phyloP scores from a whole-genome alignment of 192 early-diverging fungal species.

The Backusella psychrophila region DNA sequence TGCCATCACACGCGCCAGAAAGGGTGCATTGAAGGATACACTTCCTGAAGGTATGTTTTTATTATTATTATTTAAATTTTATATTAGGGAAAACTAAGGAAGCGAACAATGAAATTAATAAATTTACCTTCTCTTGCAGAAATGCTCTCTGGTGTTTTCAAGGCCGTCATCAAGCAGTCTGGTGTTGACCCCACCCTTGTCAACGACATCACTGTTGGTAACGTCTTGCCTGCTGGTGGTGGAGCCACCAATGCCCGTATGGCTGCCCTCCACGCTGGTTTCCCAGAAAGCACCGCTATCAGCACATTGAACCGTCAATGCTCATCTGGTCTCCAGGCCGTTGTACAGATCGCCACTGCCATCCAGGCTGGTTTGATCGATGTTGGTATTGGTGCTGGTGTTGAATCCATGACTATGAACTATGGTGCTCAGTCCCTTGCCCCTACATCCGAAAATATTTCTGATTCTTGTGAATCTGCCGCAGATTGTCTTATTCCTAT shows the following conservation, averaged over 20 bases:
- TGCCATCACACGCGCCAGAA: slow-evolving; percentile 86
- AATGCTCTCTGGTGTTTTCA: slow-evolving; percentile 72
- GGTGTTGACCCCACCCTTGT: slow-evolving; percentile 57
- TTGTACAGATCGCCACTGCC: slow-evolving; percentile 69
- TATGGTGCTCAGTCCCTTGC: slow-evolving; percentile 77
- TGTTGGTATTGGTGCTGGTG: slow-evolving; percentile 72
- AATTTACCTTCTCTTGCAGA: slow-evolving; percentile 14
- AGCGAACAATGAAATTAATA: not conserved
- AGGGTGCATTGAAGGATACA: slow-evolving; percentile 92
- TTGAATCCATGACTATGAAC: slow-evolving; percentile 83
- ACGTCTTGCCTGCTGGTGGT: slow-evolving; percentile 74
- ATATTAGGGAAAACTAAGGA: not conserved
- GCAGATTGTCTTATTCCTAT: slow-evolving; percentile 86
- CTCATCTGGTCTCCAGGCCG: slow-evolving; percentile 81
- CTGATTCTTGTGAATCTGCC: slow-evolving; percentile 61
- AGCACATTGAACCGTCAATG: slow-evolving; percentile 87
- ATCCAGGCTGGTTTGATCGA: slow-evolving; percentile 72
- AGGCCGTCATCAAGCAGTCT: slow-evolving; percentile 55
- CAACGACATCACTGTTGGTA: slow-evolving; percentile 77
- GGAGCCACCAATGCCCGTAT: slow-evolving; percentile 87
- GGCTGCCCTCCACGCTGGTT: slow-evolving; percentile 72
- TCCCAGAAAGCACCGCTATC: slow-evolving; percentile 58
- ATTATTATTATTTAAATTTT: not conserved
- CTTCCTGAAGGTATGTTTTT: slow-evolving; percentile 53
- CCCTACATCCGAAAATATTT: slow-evolving; percentile 70